phyloP scores from a whole-genome alignment of 345 rosid genomes.

The Ceriops zippeliana region DNA sequence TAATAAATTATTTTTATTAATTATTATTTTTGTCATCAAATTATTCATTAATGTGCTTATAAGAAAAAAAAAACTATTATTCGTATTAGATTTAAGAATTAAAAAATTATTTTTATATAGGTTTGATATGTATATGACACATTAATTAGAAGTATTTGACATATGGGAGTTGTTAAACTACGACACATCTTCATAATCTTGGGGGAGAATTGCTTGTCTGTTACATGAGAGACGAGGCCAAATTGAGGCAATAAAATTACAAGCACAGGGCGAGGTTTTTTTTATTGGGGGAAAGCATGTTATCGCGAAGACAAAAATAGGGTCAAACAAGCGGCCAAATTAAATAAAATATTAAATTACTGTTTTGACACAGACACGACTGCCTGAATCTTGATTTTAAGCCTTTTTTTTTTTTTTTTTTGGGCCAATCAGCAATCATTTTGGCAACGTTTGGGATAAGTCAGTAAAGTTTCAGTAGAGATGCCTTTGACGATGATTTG shows the following conservation, averaged over 20 bases:
- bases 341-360: slow-evolving; percentile 1
- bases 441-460: background rate
- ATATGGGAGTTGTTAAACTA: too few species aligned
- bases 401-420: background rate
- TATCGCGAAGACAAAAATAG: slow-evolving; percentile 12
- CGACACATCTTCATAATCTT: background rate
- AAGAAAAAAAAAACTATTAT: too few species aligned
- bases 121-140: too few species aligned
- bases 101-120: too few species aligned
- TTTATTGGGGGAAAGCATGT: slow-evolving; percentile 19
- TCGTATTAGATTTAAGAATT: too few species aligned
- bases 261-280: background rate
- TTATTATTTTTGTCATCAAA: too few species aligned
- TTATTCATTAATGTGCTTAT: too few species aligned
- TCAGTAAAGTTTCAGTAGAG: slow-evolving; percentile 18
- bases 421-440: background rate
- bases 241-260: background rate
- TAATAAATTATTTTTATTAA: too few species aligned
- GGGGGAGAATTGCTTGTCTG: background rate
- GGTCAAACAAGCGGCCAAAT: slow-evolving; percentile 19
- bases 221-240: background rate
- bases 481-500: slow-evolving; percentile 13
- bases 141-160: too few species aligned
- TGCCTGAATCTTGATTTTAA: slow-evolving; percentile 33
- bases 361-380: slow-evolving; percentile 8